Percentiles rank a stretch among this genome's conserved stretches.
Evolutionary conservation across 495 filamentous ascomycete species (phyloP).

Genomic region (Lophiotrema nucula): DNA sequence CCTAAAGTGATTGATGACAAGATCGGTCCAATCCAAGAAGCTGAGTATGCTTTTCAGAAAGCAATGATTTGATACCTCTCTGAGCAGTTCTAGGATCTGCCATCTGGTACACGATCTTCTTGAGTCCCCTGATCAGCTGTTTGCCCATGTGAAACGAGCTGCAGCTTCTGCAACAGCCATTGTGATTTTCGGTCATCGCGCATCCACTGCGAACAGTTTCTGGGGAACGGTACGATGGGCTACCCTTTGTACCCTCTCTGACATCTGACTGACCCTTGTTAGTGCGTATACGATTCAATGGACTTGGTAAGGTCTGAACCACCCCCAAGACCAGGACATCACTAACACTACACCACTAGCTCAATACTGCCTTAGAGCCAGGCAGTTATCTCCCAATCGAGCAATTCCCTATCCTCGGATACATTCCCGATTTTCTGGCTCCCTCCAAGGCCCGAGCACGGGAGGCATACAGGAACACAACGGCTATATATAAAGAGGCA

Average conservation of each 20-base stretch:
- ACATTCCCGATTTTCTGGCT: slow-evolving; percentile 9
- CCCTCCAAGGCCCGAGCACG: slow-evolving; percentile 10
- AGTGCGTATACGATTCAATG: slow-evolving; percentile 9
- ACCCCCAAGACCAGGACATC: too few relatives aligned
- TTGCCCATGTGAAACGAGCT: slow-evolving; percentile 3
- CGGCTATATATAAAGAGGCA: slow-evolving; percentile 5
- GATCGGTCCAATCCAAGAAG: slow-evolving; percentile 4
- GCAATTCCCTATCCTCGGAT: slow-evolving; percentile 23
- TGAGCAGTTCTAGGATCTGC: too few relatives aligned
- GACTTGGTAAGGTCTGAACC: too few relatives aligned
- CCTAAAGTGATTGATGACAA: background rate
- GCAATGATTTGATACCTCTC: too few relatives aligned
- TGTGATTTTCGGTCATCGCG: slow-evolving; percentile 11
- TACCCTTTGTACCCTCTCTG: too few relatives aligned
- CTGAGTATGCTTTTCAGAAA: too few relatives aligned
- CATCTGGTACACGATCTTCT: slow-evolving; percentile 16
- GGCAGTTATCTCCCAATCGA: slow-evolving; percentile 15
- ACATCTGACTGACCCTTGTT: too few relatives aligned
- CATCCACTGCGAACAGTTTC: slow-evolving; percentile 5
- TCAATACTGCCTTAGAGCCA: slow-evolving; percentile 7
- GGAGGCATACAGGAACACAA: background rate
- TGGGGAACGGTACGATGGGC: too few relatives aligned
- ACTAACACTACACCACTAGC: too few relatives aligned
- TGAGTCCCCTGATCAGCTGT: slow-evolving; percentile 9
- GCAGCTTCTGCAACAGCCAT: slow-evolving; percentile 7